These are phyloP conservation scores for Ogataea henricii DNA, from an alignment of 805 yeast genomes.

Conservation along the genomic window DNA sequence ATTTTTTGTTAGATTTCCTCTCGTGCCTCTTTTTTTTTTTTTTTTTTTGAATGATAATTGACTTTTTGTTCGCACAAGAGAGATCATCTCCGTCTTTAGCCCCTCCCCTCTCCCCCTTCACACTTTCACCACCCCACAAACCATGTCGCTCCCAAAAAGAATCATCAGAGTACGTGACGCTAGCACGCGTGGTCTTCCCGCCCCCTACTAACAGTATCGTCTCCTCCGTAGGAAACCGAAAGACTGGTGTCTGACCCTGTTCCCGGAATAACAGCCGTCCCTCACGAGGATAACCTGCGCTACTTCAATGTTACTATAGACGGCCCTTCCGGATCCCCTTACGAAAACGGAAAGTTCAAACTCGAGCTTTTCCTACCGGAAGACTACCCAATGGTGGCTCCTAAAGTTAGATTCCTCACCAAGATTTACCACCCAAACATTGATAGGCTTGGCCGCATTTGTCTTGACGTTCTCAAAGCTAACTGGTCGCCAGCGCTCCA, in stretches of 20 bases:
- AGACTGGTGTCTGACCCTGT: conserved; percentile 91
- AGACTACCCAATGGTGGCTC: conserved; percentile 98
- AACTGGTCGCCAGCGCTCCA: conserved; percentile 99
- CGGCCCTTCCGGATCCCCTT: conserved; percentile 91
- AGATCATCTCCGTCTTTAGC: neutral
- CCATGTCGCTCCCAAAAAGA: conserved; percentile 80
- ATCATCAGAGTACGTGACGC: conserved; percentile 71
- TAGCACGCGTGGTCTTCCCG: neutral
- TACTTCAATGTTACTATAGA: conserved; percentile 90
- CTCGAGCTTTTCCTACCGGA: conserved; percentile 90
- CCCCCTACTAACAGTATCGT: neutral
- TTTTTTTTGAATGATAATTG: too few relatives aligned
- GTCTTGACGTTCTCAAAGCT: conserved; percentile 89
- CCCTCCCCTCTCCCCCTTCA: neutral
- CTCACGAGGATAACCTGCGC: conserved; percentile 91
- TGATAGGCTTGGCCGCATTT: conserved; percentile 91
- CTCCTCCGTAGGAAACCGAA: conserved; percentile 71
- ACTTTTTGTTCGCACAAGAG: neutral
- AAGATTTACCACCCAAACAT: conserved; percentile 96
- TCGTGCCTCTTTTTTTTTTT: too few relatives aligned
- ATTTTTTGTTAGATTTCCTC: too few relatives aligned
- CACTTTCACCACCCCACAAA: neutral
- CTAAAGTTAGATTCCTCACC: conserved; percentile 91
- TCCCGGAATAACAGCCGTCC: conserved; percentile 90
- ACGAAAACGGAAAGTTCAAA: conserved; percentile 76